Evolutionary conservation across 345 rosid species (phyloP).

Genomic region (Moringa oleifera): DNA sequence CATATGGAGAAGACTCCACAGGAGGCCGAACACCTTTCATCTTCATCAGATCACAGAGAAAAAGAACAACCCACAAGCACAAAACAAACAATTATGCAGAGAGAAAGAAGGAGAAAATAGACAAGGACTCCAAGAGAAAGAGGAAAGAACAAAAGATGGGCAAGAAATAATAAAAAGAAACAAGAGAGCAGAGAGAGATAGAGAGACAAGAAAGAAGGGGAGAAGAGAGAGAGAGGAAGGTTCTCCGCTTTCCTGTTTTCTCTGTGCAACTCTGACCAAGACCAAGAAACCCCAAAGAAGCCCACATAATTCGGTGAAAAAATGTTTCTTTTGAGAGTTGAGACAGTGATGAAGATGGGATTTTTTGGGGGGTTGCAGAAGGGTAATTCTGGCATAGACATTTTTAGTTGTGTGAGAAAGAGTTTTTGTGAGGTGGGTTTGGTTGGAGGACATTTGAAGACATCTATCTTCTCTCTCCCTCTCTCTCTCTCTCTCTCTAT

Average conservation of each 20-base stretch:
- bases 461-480: slow-evolving; percentile 18
- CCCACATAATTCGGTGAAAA: slow-evolving; percentile 65
- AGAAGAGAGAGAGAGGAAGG: slow-evolving; percentile 36
- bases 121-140: slow-evolving; percentile 6
- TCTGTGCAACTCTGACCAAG: slow-evolving; percentile 77
- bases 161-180: slow-evolving; percentile 6
- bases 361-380: slow-evolving; percentile 67
- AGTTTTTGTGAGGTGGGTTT: slow-evolving; percentile 37
- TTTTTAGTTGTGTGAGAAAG: slow-evolving; percentile 17
- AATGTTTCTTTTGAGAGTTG: slow-evolving; percentile 27
- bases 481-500: slow-evolving; percentile 15
- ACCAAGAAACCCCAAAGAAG: slow-evolving; percentile 74
- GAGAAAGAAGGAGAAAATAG: slow-evolving; percentile 10
- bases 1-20: slow-evolving; percentile 19
- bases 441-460: slow-evolving; percentile 45
- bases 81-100: neutral
- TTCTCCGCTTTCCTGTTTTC: slow-evolving; percentile 53
- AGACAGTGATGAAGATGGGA: slow-evolving; percentile 61
- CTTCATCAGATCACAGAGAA: slow-evolving; percentile 38
- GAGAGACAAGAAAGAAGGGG: slow-evolving; percentile 10
- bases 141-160: slow-evolving; percentile 1
- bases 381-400: slow-evolving; percentile 47
- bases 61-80: slow-evolving; percentile 4
- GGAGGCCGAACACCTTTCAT: slow-evolving; percentile 27
- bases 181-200: slow-evolving; percentile 6